Conservation (phyloP, 2,329 filamentous ascomycete genomes). For the Raffaelea ambrosiae region DNA sequence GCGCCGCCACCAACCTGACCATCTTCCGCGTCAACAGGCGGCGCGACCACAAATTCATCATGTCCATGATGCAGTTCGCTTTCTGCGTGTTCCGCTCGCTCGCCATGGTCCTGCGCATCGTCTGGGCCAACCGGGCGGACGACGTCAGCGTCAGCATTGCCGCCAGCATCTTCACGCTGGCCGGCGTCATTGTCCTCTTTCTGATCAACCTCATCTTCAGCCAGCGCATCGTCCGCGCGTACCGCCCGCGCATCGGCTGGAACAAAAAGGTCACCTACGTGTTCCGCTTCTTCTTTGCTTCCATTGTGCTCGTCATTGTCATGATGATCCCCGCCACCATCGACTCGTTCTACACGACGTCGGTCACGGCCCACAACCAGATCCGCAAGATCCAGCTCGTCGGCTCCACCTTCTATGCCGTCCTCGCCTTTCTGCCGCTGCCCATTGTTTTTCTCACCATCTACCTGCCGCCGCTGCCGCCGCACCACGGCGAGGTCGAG, state of each 20-base stretch:
- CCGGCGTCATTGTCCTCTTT: conserved; percentile 68
- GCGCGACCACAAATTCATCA: conserved; percentile 48
- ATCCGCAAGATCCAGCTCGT: conserved; percentile 59
- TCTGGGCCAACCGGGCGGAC: conserved; percentile 36
- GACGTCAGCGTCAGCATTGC: conserved; percentile 42
- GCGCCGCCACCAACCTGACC: conserved; percentile 49
- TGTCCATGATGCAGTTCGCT: conserved; percentile 48
- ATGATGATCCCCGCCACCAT: conserved; percentile 59
- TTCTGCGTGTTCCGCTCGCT: conserved; percentile 48
- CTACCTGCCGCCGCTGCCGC: conserved; percentile 30
- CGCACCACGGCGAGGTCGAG: conserved; percentile 30
- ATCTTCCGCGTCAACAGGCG: conserved; percentile 45
- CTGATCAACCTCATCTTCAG: conserved; percentile 70
- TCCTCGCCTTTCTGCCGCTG: conserved; percentile 60
- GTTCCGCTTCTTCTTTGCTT: conserved; percentile 49
- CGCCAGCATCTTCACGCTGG: conserved; percentile 61
- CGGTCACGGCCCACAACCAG: conserved; percentile 34
- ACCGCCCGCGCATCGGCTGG: conserved; percentile 67
- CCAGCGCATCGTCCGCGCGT: conserved; percentile 65
- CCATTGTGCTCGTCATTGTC: conserved; percentile 50
- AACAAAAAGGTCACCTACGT: conserved; percentile 36
- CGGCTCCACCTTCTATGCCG: conserved; percentile 50
- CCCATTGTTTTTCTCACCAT: conserved; percentile 40
- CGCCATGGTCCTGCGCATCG: conserved; percentile 43
- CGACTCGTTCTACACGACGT: conserved; percentile 58